Evolutionary conservation across 441 rosid genomes (phyloP).

Genomic region (Hura crepitans): DNA sequence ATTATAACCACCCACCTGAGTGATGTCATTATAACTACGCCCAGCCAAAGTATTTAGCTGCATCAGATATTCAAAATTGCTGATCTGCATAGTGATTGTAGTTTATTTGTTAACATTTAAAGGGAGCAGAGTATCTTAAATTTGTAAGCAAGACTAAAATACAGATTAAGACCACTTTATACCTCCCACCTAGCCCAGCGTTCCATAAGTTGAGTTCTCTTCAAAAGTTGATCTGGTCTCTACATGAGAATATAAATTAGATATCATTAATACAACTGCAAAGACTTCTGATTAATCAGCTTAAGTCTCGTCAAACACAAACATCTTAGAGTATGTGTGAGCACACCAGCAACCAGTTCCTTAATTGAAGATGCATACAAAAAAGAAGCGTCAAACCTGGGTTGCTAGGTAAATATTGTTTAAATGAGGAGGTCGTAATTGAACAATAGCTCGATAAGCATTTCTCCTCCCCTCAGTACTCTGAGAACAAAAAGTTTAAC

Average conservation of each 20-base stretch:
- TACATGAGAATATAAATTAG: constrained; percentile 31
- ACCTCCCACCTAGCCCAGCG: constrained; percentile 99
- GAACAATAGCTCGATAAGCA: constrained; percentile 95
- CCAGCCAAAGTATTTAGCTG: constrained; percentile 98
- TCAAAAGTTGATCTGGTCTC: constrained; percentile 98
- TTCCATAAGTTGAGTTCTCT: constrained; percentile 96
- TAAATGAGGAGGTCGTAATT: constrained; percentile 83
- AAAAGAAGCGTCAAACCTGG: constrained; percentile 55
- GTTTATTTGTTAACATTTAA: constrained; percentile 15
- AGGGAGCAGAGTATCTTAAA: neutral
- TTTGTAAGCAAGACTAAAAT: constrained; percentile 15
- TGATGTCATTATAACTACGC: constrained; percentile 98
- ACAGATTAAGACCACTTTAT: constrained; percentile 24
- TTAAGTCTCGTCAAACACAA: neutral
- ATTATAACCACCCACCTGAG: constrained; percentile 59
- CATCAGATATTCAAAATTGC: constrained; percentile 99
- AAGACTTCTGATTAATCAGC: neutral
- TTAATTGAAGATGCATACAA: constrained; percentile 1
- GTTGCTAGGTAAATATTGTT: constrained; percentile 94
- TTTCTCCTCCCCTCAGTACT: constrained; percentile 81
- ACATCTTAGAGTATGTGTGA: neutral
- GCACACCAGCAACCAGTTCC: neutral
- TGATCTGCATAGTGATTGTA: constrained; percentile 64
- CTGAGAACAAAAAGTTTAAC: constrained; percentile 37
- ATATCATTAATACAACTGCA: constrained; percentile 5